A percentile compares a stretch with the other conserved stretches of the same genome.
Conservation (phyloP, 768 basidiomycete genomes). For the Coprinellus aureogranulatus region DNA sequence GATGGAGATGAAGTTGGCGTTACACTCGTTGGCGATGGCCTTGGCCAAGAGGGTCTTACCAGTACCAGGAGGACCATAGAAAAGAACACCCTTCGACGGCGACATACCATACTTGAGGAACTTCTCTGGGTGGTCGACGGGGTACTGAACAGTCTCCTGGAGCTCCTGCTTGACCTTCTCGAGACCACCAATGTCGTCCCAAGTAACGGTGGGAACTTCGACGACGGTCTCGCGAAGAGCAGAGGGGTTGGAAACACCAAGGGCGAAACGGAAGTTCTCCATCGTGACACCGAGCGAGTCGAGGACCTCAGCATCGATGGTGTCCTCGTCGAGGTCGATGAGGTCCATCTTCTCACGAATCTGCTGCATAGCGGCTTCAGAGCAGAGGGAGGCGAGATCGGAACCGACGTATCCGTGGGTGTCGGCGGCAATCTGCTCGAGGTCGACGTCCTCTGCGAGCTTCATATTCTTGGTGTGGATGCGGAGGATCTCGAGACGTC, state of each 20-base stretch:
- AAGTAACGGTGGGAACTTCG: conserved; percentile 97
- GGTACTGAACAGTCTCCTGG: conserved; percentile 99
- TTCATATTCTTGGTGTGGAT: conserved; percentile 99
- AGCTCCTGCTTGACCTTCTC: conserved; percentile 99
- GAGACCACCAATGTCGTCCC: conserved; percentile 99
- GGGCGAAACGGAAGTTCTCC: conserved; percentile 99
- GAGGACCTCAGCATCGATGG: conserved; percentile 98
- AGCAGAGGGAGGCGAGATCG: conserved; percentile 95
- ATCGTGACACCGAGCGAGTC: conserved; percentile 99
- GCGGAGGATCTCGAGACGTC: conserved; percentile 96
- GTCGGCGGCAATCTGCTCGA: conserved; percentile 98
- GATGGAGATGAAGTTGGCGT: conserved; percentile 99
- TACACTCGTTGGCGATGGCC: conserved; percentile 99
- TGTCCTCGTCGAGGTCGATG: conserved; percentile 94
- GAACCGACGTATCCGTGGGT: conserved; percentile 99
- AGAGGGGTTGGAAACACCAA: conserved; percentile 96
- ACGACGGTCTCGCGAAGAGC: conserved; percentile 99
- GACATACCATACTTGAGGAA: conserved; percentile 99
- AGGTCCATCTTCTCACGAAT: conserved; percentile 99
- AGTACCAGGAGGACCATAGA: conserved; percentile 99
- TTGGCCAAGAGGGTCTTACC: conserved; percentile 99
- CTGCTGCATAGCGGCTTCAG: conserved; percentile 99
- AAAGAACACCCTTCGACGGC: conserved; percentile 97
- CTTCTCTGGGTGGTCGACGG: conserved; percentile 99
- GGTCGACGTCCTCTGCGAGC: conserved; percentile 91